Base-by-base conservation (phyloP, 2,329 filamentous ascomycete species). In the Aspergillus flavus region DNA sequence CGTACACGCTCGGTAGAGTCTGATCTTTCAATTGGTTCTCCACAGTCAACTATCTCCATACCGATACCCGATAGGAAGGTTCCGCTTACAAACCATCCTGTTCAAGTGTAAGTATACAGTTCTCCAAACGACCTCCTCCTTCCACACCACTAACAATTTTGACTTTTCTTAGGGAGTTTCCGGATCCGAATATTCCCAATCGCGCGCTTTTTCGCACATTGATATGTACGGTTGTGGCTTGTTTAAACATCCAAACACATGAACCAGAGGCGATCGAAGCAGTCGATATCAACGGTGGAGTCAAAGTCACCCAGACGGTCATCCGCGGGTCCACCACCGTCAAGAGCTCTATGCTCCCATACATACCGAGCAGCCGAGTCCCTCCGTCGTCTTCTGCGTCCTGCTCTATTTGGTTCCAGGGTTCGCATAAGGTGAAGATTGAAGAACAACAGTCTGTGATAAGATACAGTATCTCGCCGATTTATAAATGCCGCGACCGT, bases 301-400 rank as follows among this genome's bases (percentile, higher is more conserved):
- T 41, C 1, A 41, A 41, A 10, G 39, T 41, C 16, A 41, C 16
- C 16, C 39, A 41, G 1, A n/a, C 39, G 1, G n/a, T 41, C 16
- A n/a, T 41, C 19, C 39, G 39, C 7, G 39, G 39, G 2, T 41
- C 39, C 19, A 41, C 39, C 19, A 41, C 39, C 7, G 39, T 41
- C 3, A 41, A 41, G 16, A n/a, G 39, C 16, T 41, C 39, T 4
- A 41, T 41, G 39, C 16, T 41, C 0, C 39, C 39, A 10, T n/a
- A 41, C 19, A 7, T 41, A 9, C 39, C 39, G 39, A n/a, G 39
- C 16, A 41, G 16, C 1, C 16, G 39, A 41, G 7, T 41, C 3
- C 1, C 39, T 10, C 0, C 1, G 7, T 9, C 19, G 0, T 41
- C 9, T n/a, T 41, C 39, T n/a, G 0, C 9, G 2, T 19, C 39